These are phyloP conservation scores for Scalesia atractyloides DNA, from an alignment of 129 eudicot species.

Conservation along the genomic window DNA sequence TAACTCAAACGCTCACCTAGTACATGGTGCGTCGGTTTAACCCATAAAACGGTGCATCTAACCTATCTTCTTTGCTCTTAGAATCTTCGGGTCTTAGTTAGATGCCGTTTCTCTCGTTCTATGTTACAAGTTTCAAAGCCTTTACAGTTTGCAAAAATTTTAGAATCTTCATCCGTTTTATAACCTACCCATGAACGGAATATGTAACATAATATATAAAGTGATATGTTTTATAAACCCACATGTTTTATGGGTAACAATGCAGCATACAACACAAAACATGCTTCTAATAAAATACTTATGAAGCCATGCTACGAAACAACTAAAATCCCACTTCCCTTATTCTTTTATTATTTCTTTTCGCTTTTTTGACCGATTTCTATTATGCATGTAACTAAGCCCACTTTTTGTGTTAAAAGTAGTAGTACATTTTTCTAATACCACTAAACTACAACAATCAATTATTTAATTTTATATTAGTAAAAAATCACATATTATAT, in stretches of 20 bases:
- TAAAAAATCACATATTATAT: too few species aligned
- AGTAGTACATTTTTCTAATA: not conserved
- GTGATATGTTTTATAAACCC: not conserved
- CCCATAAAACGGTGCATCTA: too few species aligned
- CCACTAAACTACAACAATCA: not conserved
- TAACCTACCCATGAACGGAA: too few species aligned
- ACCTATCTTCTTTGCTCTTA: too few species aligned
- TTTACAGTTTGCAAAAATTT: too few species aligned
- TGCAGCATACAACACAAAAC: not conserved
- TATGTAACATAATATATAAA: not conserved
- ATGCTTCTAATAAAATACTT: conserved; percentile 1
- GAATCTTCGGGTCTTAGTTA: too few species aligned
- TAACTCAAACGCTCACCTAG: too few species aligned
- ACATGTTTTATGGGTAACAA: not conserved
- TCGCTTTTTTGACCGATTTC: conserved; percentile 25
- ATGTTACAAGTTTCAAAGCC: too few species aligned
- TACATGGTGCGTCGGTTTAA: too few species aligned
- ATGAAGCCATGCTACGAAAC: conserved; percentile 10
- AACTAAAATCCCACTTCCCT: conserved; percentile 24
- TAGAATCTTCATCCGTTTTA: too few species aligned
- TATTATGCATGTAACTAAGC: not conserved
- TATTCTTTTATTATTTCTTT: conserved; percentile 9
- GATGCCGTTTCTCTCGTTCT: too few species aligned
- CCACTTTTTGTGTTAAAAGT: not conserved
- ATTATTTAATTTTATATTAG: not conserved